Conservation (phyloP, 2,329 filamentous ascomycete species). For the Phaeosphaeriaceae sp. region DNA sequence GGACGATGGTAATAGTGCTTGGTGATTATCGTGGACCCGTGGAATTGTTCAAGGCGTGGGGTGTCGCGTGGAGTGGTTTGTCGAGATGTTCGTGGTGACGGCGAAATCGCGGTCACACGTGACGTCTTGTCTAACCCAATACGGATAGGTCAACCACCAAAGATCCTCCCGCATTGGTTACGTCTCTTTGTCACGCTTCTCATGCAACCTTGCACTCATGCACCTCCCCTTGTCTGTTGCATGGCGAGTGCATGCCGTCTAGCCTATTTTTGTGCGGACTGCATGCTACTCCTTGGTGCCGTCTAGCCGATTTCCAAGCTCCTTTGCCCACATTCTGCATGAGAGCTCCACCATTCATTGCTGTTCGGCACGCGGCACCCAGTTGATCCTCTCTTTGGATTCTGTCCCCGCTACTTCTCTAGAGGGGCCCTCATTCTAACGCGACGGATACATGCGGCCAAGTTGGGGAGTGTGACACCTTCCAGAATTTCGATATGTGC, state of each 20-base stretch:
- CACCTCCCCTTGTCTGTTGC: background rate
- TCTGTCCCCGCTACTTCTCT: background rate
- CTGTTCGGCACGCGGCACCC: background rate
- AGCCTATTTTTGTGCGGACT: background rate
- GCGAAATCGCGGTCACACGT: background rate
- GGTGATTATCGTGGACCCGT: no score
- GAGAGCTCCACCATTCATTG: background rate
- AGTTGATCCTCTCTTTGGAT: background rate
- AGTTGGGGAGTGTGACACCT: background rate
- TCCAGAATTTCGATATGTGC: background rate
- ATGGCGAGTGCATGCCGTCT: background rate
- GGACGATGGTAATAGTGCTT: no score
- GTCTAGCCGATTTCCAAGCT: slow-evolving; percentile 13
- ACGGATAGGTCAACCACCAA: background rate
- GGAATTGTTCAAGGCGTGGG: background rate
- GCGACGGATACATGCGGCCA: background rate
- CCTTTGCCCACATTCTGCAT: background rate
- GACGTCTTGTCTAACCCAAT: background rate
- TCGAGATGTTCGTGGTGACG: background rate
- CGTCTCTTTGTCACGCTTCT: background rate
- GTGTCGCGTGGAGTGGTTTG: background rate
- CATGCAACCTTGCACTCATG: background rate
- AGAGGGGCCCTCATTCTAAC: background rate
- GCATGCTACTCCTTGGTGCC: slow-evolving; percentile 11
- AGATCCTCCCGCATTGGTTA: background rate